Percentiles rank a stretch among this genome's conserved stretches.
Conservation (phyloP, 768 basidiomycete genomes). For the Tulasnella calospora region DNA sequence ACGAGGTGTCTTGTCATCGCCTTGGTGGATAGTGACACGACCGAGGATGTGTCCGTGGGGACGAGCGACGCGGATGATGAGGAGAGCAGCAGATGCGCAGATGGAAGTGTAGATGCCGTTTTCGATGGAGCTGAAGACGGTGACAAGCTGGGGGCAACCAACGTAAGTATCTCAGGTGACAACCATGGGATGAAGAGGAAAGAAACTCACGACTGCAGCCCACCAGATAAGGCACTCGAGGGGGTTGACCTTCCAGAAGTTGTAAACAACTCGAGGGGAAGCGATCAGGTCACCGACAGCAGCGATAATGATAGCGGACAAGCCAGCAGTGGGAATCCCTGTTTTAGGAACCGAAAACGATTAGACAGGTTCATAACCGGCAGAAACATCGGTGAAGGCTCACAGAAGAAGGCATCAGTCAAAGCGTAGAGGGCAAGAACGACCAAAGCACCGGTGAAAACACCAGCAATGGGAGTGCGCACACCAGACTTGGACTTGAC, state of each 20-base stretch:
- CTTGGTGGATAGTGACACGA: constrained; percentile 55
- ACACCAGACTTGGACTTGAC: constrained; percentile 95
- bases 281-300: constrained; percentile 62
- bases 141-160: constrained; percentile 47
- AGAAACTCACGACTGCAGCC: constrained; percentile 58
- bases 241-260: constrained; percentile 91
- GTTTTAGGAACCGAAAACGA: constrained; percentile 27
- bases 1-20: constrained; percentile 42
- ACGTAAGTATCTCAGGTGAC: not conserved
- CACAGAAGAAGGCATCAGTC: constrained; percentile 85
- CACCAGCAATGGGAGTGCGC: constrained; percentile 88
- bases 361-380: constrained; percentile 13
- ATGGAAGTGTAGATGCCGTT: constrained; percentile 88
- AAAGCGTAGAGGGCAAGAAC: constrained; percentile 92
- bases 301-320: constrained; percentile 87
- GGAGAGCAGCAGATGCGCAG: constrained; percentile 66
- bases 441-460: constrained; percentile 79
- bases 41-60: constrained; percentile 91
- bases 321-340: constrained; percentile 42
- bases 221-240: constrained; percentile 86
- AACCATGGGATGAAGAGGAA: not conserved
- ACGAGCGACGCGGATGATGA: constrained; percentile 80
- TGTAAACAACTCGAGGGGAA: constrained; percentile 71
- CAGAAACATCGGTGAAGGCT: constrained; percentile 58
- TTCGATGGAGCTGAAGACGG: constrained; percentile 91